Percentiles rank a stretch among this genome's conserved stretches.
These are phyloP conservation scores for Penicillium sp. DNA, from an alignment of 2,329 filamentous ascomycete species.

Conservation along the genomic window DNA sequence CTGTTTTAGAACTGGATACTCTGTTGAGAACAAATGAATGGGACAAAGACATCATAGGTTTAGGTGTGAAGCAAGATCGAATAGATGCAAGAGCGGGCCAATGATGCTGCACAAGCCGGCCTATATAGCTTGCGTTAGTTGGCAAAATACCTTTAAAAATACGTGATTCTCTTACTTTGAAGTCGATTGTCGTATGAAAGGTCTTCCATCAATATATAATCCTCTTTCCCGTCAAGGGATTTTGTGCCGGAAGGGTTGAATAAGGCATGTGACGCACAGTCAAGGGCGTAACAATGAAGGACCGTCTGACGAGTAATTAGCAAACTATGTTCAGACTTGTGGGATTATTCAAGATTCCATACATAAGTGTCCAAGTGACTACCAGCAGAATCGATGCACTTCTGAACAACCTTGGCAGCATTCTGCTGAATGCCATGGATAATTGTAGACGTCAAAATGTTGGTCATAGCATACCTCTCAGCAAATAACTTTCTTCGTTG, in stretches of 20 bases:
- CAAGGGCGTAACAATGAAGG: slow-evolving; percentile 1
- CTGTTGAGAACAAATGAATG: background rate
- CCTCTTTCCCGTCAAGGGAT: background rate
- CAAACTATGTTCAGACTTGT: background rate
- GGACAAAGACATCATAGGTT: background rate
- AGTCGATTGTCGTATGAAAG: slow-evolving; percentile 1
- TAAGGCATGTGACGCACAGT: slow-evolving; percentile 1
- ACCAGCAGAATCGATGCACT: background rate
- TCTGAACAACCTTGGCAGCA: slow-evolving; percentile 1
- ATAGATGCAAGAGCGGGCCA: background rate
- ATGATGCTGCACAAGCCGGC: slow-evolving; percentile 2
- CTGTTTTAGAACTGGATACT: background rate
- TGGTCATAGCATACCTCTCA: slow-evolving; percentile 3
- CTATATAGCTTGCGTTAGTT: background rate
- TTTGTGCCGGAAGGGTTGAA: slow-evolving; percentile 1
- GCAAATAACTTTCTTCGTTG: slow-evolving; percentile 4
- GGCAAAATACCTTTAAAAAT: background rate
- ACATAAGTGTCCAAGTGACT: slow-evolving; percentile 4
- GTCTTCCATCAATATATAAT: background rate
- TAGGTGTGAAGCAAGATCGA: background rate
- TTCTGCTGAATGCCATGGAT: slow-evolving; percentile 1
- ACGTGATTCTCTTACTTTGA: background rate
- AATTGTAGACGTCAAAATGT: background rate
- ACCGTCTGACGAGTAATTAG: background rate
- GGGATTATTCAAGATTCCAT: background rate